Evolutionary conservation across 164 flowering plant species (phyloP).

Genomic region (Dillenia turbinata): DNA sequence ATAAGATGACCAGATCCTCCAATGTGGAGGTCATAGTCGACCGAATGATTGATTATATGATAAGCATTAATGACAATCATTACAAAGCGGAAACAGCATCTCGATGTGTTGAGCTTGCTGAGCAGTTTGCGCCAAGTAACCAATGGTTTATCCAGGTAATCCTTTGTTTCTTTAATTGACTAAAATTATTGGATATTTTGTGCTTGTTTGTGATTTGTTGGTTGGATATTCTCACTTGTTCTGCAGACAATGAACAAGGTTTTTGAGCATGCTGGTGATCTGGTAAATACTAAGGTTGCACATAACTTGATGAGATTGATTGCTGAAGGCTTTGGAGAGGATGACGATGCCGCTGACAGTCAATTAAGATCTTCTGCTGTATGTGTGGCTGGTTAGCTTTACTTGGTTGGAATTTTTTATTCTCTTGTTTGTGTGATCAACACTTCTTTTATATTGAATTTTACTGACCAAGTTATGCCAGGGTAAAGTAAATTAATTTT

Average conservation of each 20-base stretch:
- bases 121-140: slow-evolving; percentile 97
- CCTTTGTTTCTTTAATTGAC: slow-evolving; percentile 1
- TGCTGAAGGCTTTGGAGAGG: slow-evolving; percentile 98
- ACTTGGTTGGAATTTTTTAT: background rate
- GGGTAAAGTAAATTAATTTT: too few relatives aligned
- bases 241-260: slow-evolving; percentile 97
- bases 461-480: background rate
- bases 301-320: slow-evolving; percentile 94
- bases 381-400: slow-evolving; percentile 24
- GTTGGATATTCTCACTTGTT: slow-evolving; percentile 9
- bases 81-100: slow-evolving; percentile 97
- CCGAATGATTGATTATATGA: slow-evolving; percentile 98
- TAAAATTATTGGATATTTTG: background rate
- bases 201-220: background rate
- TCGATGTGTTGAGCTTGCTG: slow-evolving; percentile 96
- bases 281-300: slow-evolving; percentile 84
- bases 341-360: slow-evolving; percentile 81
- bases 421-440: background rate
- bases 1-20: slow-evolving; percentile 95
- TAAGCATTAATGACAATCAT: slow-evolving; percentile 84
- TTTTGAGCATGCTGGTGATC: slow-evolving; percentile 99
- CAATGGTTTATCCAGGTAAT: slow-evolving; percentile 96
- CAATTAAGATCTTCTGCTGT: slow-evolving; percentile 97
- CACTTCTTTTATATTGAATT: background rate
- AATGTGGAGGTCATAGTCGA: slow-evolving; percentile 99